Conservation (phyloP, 169 alveolate species). For the Cryptosporidium baileyi region DNA sequence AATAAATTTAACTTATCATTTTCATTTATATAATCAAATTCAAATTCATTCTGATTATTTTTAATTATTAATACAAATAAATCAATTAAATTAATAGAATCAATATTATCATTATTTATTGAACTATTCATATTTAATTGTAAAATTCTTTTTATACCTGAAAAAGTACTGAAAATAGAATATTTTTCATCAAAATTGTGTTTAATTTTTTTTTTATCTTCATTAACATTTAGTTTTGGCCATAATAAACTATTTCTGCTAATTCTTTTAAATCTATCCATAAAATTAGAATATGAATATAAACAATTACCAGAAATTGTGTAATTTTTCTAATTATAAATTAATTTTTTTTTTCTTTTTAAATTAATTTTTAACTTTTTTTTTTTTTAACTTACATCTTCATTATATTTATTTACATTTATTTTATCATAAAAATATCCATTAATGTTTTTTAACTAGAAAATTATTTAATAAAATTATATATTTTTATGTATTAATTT, state of each 20-base stretch:
- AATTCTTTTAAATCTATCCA: conserved; percentile 6
- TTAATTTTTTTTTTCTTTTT: no score
- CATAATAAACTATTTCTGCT: conserved; percentile 36
- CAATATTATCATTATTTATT: conserved; percentile 5
- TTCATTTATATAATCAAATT: not conserved
- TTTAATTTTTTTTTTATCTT: not conserved
- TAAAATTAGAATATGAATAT: conserved; percentile 1
- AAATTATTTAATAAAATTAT: no score
- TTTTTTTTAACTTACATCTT: no score
- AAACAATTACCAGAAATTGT: conserved; percentile 24
- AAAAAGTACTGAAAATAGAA: conserved; percentile 1
- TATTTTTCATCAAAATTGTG: conserved; percentile 22
- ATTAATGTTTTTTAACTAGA: no score
- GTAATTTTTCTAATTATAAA: not conserved
- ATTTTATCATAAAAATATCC: no score
- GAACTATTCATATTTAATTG: not conserved
- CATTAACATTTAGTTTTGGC: conserved; percentile 15
- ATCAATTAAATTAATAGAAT: not conserved
- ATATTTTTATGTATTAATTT: no score
- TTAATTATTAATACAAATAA: not conserved
- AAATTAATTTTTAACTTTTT: no score
- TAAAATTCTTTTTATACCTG: conserved; percentile 19
- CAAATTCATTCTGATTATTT: not conserved
- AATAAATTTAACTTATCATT: not conserved
- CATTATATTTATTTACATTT: no score